Percentiles rank a stretch among this genome's conserved stretches.
Conservation (phyloP, 140 eudicot species). For the Stevia rebaudiana region DNA sequence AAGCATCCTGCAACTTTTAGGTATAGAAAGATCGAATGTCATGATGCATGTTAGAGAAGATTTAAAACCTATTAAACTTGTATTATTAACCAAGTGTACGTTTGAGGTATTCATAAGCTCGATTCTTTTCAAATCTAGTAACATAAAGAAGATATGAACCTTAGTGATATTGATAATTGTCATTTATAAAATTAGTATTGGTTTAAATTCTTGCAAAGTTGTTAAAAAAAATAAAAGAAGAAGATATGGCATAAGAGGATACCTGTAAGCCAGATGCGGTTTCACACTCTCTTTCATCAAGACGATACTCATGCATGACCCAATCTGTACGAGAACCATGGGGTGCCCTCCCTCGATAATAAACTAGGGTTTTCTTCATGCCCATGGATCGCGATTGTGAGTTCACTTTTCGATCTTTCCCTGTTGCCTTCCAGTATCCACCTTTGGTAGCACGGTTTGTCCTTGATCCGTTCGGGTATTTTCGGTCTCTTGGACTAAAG, state of each 20-base stretch:
- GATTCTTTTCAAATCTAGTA: not conserved
- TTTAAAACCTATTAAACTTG: not conserved
- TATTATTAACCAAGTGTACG: not conserved
- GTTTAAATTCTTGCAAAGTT: no score
- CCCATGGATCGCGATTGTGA: constrained; percentile 81
- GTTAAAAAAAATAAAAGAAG: no score
- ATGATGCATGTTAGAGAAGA: not conserved
- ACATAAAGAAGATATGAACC: constrained; percentile 2
- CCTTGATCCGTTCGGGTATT: constrained; percentile 94
- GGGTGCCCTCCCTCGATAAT: constrained; percentile 95
- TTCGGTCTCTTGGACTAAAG: constrained; percentile 94
- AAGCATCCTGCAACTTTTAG: constrained; percentile 70
- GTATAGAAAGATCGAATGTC: not conserved
- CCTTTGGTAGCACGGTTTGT: constrained; percentile 93
- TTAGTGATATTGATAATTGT: no score
- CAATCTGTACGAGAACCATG: constrained; percentile 92
- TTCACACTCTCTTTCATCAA: constrained; percentile 87
- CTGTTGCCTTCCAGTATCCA: constrained; percentile 98
- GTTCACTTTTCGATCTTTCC: constrained; percentile 86
- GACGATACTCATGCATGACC: constrained; percentile 98
- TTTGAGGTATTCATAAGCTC: no score
- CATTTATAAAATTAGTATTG: no score
- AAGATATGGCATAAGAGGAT: no score
- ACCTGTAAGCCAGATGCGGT: constrained; percentile 38
- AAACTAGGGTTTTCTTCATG: constrained; percentile 97